Base-by-base conservation (phyloP, 306 rosid species). In the Adenanthera pavonina region DNA sequence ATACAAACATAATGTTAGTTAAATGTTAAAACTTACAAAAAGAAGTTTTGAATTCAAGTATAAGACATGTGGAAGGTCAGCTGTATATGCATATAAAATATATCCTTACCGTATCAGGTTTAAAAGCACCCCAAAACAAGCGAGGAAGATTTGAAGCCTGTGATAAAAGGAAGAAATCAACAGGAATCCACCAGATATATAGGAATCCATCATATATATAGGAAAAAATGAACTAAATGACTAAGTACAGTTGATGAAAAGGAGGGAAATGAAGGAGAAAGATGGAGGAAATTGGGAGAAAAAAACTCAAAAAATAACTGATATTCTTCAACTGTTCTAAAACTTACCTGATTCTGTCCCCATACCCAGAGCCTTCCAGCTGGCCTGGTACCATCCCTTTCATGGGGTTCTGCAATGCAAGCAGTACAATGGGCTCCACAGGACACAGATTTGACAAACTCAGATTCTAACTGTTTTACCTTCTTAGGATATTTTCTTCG, bases 371-470 rank as follows among this genome's bases (percentile, higher is more conserved):
- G 97, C 89, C 97, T 88, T 67, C 97, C 78, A 3, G 85, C 80
- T 1, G 97, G 92, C 76, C 82, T 17, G 7, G 90, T 84, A 74
- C 92, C 97, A 83, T 95, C 95, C 81, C 87, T 91, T 83, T 90
- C 88, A 38, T 89, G 89, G 79, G 92, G 94, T 75, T 91, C 95
- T 1, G 98, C 92, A 76, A 95, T 90, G 84, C 97, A 95, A 80
- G 97, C 97, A 71, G 98, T 91, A 79, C 98, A 95, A 79, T 89
- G 92, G 73, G 97, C 97, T 80, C 98, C 98, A 83, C 98, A 92
- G 9, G 97, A 90, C 53, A 92, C 97, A 78, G 92, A 88, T 76
- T 88, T 91, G 30, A 92, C 98, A 89, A 88, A 88, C 84, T 92
- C 97, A 5, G 84, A 69, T 82, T 88, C 87, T 70, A 95, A 86